Percentiles rank a stretch among this genome's conserved stretches.
Evolutionary conservation across 768 basidiomycete genomes (phyloP).

Genomic region (Boletus sensibilis): DNA sequence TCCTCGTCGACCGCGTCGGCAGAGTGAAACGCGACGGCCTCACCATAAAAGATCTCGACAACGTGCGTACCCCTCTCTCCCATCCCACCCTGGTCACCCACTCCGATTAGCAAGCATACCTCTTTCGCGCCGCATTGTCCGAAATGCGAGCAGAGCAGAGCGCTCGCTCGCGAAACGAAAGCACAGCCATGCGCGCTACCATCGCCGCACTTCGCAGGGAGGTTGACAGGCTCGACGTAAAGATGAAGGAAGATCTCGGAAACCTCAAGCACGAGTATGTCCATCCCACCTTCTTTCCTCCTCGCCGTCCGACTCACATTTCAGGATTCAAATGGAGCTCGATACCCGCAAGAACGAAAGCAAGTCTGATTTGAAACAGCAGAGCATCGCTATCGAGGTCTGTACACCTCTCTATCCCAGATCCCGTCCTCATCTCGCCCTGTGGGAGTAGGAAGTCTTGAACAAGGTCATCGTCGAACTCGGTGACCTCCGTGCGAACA

Average conservation of each 20-base stretch:
- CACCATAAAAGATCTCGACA: conserved; percentile 76
- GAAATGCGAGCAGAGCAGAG: conserved; percentile 87
- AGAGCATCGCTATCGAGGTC: conserved; percentile 85
- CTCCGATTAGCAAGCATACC: conserved; percentile 78
- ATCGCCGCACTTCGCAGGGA: conserved; percentile 80
- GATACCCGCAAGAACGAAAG: conserved; percentile 92
- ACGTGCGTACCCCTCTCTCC: conserved; percentile 45
- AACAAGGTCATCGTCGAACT: conserved; percentile 72
- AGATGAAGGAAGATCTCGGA: conserved; percentile 91
- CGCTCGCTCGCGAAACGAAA: conserved; percentile 80
- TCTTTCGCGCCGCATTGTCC: conserved; percentile 90
- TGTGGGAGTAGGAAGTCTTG: conserved; percentile 55
- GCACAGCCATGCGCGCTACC: conserved; percentile 73
- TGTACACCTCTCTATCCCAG: conserved; percentile 7
- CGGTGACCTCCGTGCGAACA: conserved; percentile 75
- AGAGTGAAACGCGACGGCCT: conserved; percentile 71
- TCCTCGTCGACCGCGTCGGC: conserved; percentile 74
- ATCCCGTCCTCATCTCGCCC: neutral
- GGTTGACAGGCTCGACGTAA: conserved; percentile 79
- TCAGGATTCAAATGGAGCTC: conserved; percentile 93
- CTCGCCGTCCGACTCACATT: neutral
- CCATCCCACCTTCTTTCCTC: neutral
- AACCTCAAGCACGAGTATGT: conserved; percentile 91
- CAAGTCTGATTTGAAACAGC: conserved; percentile 76
- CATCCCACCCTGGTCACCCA: neutral